Percentiles rank a stretch among this genome's conserved stretches.
These are phyloP conservation scores for Saccharomyces uvarum DNA, from an alignment of 1,139 yeast genomes.

Conservation along the genomic window DNA sequence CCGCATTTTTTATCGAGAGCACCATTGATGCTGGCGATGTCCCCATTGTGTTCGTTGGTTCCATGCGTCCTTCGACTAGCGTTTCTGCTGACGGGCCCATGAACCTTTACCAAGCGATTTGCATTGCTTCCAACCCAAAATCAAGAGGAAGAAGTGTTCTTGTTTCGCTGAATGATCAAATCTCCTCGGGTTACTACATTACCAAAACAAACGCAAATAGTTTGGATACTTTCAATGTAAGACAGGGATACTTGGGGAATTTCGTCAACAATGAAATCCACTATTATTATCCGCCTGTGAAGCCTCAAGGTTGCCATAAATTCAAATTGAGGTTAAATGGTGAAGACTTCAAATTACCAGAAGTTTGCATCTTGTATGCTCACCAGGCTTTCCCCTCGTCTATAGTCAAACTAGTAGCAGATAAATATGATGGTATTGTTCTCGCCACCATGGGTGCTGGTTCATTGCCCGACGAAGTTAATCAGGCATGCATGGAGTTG, in stretches of 20 bases:
- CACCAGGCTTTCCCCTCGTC: conserved; percentile 53
- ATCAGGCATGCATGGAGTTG: conserved; percentile 32
- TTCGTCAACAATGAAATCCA: conserved; percentile 60
- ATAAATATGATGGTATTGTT: conserved; percentile 46
- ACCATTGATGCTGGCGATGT: conserved; percentile 48
- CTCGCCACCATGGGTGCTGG: conserved; percentile 72
- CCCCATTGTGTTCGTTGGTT: conserved; percentile 62
- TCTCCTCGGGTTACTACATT: conserved; percentile 61
- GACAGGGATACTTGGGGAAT: conserved; percentile 64
- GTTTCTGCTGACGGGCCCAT: conserved; percentile 67
- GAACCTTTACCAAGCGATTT: conserved; percentile 63
- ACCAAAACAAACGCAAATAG: conserved; percentile 66
- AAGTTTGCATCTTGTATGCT: conserved; percentile 47
- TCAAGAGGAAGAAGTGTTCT: conserved; percentile 53
- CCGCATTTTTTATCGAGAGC: conserved; percentile 58
- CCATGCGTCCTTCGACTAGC: conserved; percentile 67
- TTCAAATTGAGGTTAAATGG: conserved; percentile 34
- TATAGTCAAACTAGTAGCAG: conserved; percentile 39
- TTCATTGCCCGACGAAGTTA: conserved; percentile 47
- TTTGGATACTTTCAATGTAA: conserved; percentile 60
- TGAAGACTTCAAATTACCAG: conserved; percentile 26
- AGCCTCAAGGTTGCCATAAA: conserved; percentile 46
- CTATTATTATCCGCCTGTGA: conserved; percentile 55
- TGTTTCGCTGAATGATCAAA: conserved; percentile 59
- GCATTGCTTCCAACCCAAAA: conserved; percentile 47